Base-by-base conservation (phyloP, 192 early-diverging fungal species). In the Thoreauomyces humboldtii region DNA sequence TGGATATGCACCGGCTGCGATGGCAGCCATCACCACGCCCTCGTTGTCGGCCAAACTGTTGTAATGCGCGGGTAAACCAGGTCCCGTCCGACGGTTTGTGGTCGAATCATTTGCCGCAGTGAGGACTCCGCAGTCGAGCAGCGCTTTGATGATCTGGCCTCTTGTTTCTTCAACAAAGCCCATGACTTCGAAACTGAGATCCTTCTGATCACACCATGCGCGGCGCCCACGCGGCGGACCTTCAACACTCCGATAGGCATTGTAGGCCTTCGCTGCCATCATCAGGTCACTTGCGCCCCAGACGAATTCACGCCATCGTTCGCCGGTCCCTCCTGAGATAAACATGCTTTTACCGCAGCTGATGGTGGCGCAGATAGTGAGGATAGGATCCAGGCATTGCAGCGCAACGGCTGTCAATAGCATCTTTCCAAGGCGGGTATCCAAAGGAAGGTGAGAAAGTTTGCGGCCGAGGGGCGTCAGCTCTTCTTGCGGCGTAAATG, bases 381-480 rank as follows among this genome's bases (percentile, higher is more conserved):
- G 36, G 15, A 73, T 34, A n/a, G 72, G 65, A 48, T 73, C 72
- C 21, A 73, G 44, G 33, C 72, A 73, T 34, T 50, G n/a, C 12
- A 72, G 32, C 9, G 58, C 58, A 51, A 9, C 15, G 36, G 47
- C 64, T 27, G 41, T 42, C 4, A 72, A 46, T 9, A 72, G 58
- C 71, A 72, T 68, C 42, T 72, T 72, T 2, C 89, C 89, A 24
- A 95, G 70, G 15, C 88, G 75, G 34, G 91, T 56, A 69, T 95
- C 91, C 14, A 83, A 80, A 4, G 93, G 92, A 43, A 95, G 61
- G 37, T 76, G 74, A 12, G 84, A 74, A 73, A 94, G 82, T 37
- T 86, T 73, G 19, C 71, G 76, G 15, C 93, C 93, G 0, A 94
- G 75, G 1, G 84, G 79, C 14, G 88, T 85, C 52, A 95, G 61